Conservation (phyloP, 108 stramenopile genomes). For the Fistulifera solaris region DNA sequence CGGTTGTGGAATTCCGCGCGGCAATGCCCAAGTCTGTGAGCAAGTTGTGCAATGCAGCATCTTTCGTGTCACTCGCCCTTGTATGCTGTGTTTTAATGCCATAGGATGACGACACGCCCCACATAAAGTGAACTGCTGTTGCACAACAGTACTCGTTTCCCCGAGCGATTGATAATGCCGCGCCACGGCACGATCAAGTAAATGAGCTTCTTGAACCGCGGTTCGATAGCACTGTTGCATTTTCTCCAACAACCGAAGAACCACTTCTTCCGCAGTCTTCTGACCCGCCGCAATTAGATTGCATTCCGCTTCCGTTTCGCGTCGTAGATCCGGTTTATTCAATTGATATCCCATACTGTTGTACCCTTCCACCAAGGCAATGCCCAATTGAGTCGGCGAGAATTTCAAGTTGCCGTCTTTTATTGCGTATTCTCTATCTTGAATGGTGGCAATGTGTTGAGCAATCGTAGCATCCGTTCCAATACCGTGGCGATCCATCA, state of each 20-base stretch:
- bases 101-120: conserved; percentile 54
- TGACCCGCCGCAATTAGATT: conserved; percentile 60
- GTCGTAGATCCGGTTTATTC: conserved; percentile 84
- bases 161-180: conserved; percentile 60
- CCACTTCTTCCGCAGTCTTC: conserved; percentile 68
- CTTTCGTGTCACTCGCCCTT: conserved; percentile 29
- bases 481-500: conserved; percentile 82
- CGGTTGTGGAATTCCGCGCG: conserved; percentile 39
- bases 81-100: conserved; percentile 33
- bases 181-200: conserved; percentile 76
- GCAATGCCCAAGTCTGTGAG: conserved; percentile 41
- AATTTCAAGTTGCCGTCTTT: conserved; percentile 75
- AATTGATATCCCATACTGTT: conserved; percentile 93
- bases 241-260: conserved; percentile 60
- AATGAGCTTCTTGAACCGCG: conserved; percentile 67
- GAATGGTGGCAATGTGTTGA: conserved; percentile 77
- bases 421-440: conserved; percentile 70
- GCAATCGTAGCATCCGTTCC: conserved; percentile 96
- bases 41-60: conserved; percentile 65
- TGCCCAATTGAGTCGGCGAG: conserved; percentile 75
- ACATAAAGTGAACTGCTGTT: conserved; percentile 56
- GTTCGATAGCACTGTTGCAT: conserved; percentile 67
- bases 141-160: conserved; percentile 21
- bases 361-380: conserved; percentile 89
- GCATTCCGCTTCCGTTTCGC: conserved; percentile 80